Base-by-base conservation (phyloP, 2,329 filamentous ascomycete genomes). In the Colletotrichum cuscutae region DNA sequence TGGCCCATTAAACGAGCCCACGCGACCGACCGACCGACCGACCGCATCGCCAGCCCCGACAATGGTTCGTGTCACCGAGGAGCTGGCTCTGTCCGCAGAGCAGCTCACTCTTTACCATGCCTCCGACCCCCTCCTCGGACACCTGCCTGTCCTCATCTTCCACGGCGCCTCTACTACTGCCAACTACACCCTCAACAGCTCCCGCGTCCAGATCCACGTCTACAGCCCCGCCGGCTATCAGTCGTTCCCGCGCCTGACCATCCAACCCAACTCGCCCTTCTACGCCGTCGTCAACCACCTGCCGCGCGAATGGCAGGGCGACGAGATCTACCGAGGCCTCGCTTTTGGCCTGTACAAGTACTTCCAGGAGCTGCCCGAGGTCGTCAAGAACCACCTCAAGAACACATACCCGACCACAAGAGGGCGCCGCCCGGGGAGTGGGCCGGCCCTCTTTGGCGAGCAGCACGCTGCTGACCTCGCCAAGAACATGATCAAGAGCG, bases 261-360 rank as follows among this genome's bases (percentile, higher is more conserved):
- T 98, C 76, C 97, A 96, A 28, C 97, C 97, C 57, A 97, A 94
- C 79, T 98, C 96, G 59, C 91, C 95, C 64, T 93, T 97, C 79
- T 98, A 98, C 83, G 90, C 91, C 76, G 96, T 95, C 67, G 97
- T 99, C 81, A 92, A 94, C 80, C 91, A 95, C 81, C 89, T 99
- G 56, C 95, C 97, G 54, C 93, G 95, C 80, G 96, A 98, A 81
- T 95, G 95, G 82, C 97, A 98, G 85, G 96, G 96, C 78, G 96
- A 98, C 81, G 96, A 98, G 82, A 88, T 97, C 76, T 97, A 93
- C 83, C 92, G 97, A 58, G 97, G 93, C 22, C 88, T 99, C 68
- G 97, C 96, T 60, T 97, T 98, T 82, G 95, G 94, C 69, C 87
- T 99, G 76, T 93, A 93, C 86, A 98, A 97, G 82, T 99, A 98